Conservation (phyloP, 106 monocot species). For the Dendrobium nobile region DNA sequence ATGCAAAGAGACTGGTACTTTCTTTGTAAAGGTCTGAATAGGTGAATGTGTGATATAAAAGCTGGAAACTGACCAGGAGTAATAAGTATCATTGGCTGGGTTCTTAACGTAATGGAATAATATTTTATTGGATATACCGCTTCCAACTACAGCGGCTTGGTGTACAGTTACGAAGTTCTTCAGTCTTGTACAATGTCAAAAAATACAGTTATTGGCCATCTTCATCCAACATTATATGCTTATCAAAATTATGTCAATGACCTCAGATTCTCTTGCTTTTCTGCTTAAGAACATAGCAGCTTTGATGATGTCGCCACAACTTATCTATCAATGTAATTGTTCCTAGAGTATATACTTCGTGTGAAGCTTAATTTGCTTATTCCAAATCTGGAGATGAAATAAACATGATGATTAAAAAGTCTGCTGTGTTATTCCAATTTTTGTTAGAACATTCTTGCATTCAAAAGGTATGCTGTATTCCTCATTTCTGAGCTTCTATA, state of each 20-base stretch:
- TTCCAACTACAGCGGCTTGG: conserved; percentile 3
- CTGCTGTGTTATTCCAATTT: not conserved
- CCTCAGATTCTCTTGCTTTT: not conserved
- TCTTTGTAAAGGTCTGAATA: conserved; percentile 1
- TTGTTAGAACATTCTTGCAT: not conserved
- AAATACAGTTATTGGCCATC: not conserved
- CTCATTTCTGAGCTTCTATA: not conserved
- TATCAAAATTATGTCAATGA: not conserved
- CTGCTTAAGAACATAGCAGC: not conserved
- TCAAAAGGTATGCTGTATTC: not conserved
- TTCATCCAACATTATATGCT: conserved; percentile 1
- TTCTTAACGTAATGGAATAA: not conserved
- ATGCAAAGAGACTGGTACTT: not conserved
- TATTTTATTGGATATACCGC: not conserved
- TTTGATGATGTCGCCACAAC: not conserved
- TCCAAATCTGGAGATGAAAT: conserved; percentile 4
- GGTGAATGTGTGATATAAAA: not conserved
- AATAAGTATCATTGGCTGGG: not conserved
- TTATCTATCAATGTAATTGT: conserved; percentile 4
- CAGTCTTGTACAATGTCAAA: conserved; percentile 3
- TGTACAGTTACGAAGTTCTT: conserved; percentile 4
- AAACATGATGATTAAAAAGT: not conserved
- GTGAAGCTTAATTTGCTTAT: conserved; percentile 1
- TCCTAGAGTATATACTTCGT: not conserved
- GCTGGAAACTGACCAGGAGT: not conserved